Percentiles rank a stretch among this genome's conserved stretches.
These are phyloP conservation scores for Fusarium euwallaceae DNA, from an alignment of 2,329 filamentous ascomycete genomes.

Conservation along the genomic window DNA sequence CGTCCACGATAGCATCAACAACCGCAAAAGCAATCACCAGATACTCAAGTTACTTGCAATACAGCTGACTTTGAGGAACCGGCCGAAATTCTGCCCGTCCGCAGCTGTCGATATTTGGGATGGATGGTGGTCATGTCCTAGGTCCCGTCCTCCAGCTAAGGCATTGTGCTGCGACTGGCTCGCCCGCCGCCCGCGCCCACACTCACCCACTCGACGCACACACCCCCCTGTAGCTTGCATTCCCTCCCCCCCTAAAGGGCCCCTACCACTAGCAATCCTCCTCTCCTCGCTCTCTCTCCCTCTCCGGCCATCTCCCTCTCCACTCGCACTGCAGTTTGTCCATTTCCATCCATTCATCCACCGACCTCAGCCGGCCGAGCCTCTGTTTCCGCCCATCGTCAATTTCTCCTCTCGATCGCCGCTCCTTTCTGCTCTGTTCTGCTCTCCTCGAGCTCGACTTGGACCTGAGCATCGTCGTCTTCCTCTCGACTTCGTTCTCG, in stretches of 20 bases:
- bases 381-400: constrained; percentile 40
- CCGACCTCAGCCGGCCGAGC: constrained; percentile 45
- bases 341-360: constrained; percentile 45
- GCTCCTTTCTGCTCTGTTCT: constrained; percentile 38
- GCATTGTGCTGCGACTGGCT: constrained; percentile 31
- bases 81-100: constrained; percentile 7
- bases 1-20: neutral
- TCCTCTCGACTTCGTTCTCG: constrained; percentile 26
- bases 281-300: constrained; percentile 44
- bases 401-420: constrained; percentile 37
- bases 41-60: neutral
- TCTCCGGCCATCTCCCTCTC: constrained; percentile 50
- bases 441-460: constrained; percentile 41
- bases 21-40: neutral
- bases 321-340: constrained; percentile 49
- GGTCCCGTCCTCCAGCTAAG: constrained; percentile 12
- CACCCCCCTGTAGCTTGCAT: constrained; percentile 50
- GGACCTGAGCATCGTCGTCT: constrained; percentile 37
- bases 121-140: constrained; percentile 15
- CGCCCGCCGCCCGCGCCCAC: constrained; percentile 36
- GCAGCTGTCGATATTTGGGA: constrained; percentile 2
- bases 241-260: constrained; percentile 44
- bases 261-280: constrained; percentile 45
- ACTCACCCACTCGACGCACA: constrained; percentile 41
- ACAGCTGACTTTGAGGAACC: neutral